These are phyloP conservation scores for Carpinus fangiana DNA, from an alignment of 306 rosid species.

Conservation along the genomic window DNA sequence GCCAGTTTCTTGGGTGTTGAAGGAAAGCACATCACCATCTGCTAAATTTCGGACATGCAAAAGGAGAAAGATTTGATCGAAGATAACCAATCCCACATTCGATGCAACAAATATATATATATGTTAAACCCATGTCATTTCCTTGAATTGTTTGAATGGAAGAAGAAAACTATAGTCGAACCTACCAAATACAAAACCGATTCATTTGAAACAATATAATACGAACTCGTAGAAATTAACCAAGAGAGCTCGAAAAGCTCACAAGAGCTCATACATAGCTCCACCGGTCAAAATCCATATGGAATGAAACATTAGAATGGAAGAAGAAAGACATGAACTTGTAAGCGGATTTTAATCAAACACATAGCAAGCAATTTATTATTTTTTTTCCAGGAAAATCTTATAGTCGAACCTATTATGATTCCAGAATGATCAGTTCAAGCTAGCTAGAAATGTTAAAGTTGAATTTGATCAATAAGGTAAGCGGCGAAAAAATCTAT, in stretches of 20 bases:
- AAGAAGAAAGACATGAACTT: neutral
- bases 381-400: too few species aligned
- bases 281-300: neutral
- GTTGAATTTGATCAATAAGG: neutral
- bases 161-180: too few species aligned
- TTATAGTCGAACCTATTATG: too few species aligned
- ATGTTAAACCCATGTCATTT: neutral
- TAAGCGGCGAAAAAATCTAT: neutral
- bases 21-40: constrained; percentile 74
- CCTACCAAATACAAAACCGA: neutral
- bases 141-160: neutral
- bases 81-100: neutral
- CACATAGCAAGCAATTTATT: neutral
- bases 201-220: neutral
- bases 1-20: constrained; percentile 72
- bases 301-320: neutral
- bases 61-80: neutral
- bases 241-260: neutral
- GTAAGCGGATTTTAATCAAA: neutral
- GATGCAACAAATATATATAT: neutral
- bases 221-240: neutral
- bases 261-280: neutral
- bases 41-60: neutral
- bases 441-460: neutral
- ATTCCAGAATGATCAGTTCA: neutral